Percentiles rank a stretch among this genome's conserved stretches.
Evolutionary conservation across 169 alveolate genomes (phyloP).

Genomic region (Cryptosporidium tyzzeri): DNA sequence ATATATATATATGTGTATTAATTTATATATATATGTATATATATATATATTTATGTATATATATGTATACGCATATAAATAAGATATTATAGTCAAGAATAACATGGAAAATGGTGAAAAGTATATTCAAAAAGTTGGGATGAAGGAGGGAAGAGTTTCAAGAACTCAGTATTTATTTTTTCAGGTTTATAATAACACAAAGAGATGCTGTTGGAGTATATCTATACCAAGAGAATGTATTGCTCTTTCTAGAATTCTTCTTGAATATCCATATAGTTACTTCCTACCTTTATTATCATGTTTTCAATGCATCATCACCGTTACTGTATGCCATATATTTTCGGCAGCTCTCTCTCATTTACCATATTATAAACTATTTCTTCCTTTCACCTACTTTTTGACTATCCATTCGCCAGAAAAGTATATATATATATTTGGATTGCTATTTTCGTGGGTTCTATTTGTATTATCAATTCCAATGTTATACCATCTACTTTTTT

Average conservation of each 20-base stretch:
- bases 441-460: slow-evolving; percentile 37
- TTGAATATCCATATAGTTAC: slow-evolving; percentile 67
- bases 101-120: slow-evolving; percentile 72
- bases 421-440: slow-evolving; percentile 43
- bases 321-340: slow-evolving; percentile 36
- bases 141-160: slow-evolving; percentile 62
- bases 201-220: slow-evolving; percentile 66
- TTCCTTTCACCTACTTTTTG: slow-evolving; percentile 61
- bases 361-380: slow-evolving; percentile 43
- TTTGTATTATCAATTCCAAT: slow-evolving; percentile 55
- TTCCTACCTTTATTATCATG: slow-evolving; percentile 53
- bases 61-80: background rate
- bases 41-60: background rate
- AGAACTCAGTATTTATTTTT: slow-evolving; percentile 60
- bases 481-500: slow-evolving; percentile 61
- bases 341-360: slow-evolving; percentile 29
- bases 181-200: slow-evolving; percentile 67
- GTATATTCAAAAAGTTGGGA: slow-evolving; percentile 62
- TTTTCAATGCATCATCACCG: slow-evolving; percentile 57
- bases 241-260: slow-evolving; percentile 41
- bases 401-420: slow-evolving; percentile 62
- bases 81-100: background rate
- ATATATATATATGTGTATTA: background rate
- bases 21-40: background rate
- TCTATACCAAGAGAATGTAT: slow-evolving; percentile 70